phyloP scores from a whole-genome alignment of 2,329 filamentous ascomycete genomes.

The Aspergillus ruber region DNA sequence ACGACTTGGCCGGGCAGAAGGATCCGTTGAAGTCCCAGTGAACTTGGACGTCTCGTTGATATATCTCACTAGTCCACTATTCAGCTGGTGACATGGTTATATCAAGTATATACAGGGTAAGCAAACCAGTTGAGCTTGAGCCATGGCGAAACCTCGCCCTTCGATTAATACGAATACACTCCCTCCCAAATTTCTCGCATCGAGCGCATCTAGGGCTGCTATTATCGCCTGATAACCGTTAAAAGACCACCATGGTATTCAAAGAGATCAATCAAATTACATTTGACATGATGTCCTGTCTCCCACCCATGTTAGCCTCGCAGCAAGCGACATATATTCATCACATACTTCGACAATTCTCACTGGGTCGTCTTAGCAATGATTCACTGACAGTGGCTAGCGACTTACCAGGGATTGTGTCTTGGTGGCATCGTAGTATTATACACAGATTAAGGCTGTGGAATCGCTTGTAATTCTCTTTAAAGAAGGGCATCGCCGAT shows the following conservation, averaged over 20 bases:
- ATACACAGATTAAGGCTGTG: too few species aligned
- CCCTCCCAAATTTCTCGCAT: constrained; percentile 6
- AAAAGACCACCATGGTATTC: neutral
- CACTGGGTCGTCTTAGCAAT: constrained; percentile 1
- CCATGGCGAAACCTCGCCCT: constrained; percentile 3
- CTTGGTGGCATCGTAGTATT: too few species aligned
- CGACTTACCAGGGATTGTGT: neutral
- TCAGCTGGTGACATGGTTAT: neutral
- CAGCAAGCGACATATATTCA: neutral
- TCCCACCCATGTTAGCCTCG: neutral
- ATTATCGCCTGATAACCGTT: constrained; percentile 6
- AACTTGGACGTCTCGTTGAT: constrained; percentile 8
- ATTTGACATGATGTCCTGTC: constrained; percentile 1
- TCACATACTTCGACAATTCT: constrained; percentile 12
- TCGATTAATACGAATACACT: constrained; percentile 3
- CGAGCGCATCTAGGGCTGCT: constrained; percentile 5
- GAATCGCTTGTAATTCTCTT: too few species aligned
- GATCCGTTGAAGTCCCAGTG: neutral
- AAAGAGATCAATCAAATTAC: constrained; percentile 3
- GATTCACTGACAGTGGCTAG: neutral
- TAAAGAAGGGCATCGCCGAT: too few species aligned
- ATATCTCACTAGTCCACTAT: neutral
- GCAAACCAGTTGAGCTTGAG: neutral
- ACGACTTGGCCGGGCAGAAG: neutral
- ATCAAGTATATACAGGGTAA: neutral